Percentiles rank a stretch among this genome's conserved stretches.
phyloP scores from a whole-genome alignment of 768 basidiomycete genomes.

The Rhodotorula taiwanensis region DNA sequence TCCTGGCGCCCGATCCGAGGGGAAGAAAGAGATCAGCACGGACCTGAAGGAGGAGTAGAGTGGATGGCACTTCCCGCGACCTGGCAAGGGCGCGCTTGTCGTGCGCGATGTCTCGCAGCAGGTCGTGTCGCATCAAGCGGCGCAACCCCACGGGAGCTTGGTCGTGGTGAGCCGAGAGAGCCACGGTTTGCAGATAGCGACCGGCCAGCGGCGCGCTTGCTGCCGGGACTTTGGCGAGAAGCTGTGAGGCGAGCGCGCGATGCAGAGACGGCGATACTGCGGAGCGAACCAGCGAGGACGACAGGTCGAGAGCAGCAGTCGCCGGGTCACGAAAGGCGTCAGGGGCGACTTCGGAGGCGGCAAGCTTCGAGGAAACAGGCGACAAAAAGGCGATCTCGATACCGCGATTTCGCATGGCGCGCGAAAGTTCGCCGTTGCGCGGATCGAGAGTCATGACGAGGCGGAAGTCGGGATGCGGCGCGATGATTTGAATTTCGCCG shows the following conservation, averaged over 20 bases:
- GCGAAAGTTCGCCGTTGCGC: slow-evolving; percentile 81
- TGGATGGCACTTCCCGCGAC: slow-evolving; percentile 45
- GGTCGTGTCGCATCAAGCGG: slow-evolving; percentile 41
- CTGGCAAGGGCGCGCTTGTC: slow-evolving; percentile 37
- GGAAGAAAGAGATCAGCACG: slow-evolving; percentile 39
- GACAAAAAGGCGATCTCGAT: slow-evolving; percentile 64
- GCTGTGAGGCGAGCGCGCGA: slow-evolving; percentile 5
- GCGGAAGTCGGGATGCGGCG: slow-evolving; percentile 80
- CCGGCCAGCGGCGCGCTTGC: slow-evolving; percentile 15
- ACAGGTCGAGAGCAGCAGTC: neutral
- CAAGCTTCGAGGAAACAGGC: neutral
- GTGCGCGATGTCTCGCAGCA: slow-evolving; percentile 5
- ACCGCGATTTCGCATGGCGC: slow-evolving; percentile 97
- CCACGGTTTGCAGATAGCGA: slow-evolving; percentile 21
- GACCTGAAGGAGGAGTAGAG: slow-evolving; percentile 51
- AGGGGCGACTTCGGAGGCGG: neutral
- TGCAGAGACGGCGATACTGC: neutral
- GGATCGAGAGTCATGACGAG: slow-evolving; percentile 92
- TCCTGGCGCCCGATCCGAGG: slow-evolving; percentile 8
- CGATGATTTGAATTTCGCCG: slow-evolving; percentile 64
- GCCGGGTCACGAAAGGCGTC: slow-evolving; percentile 25
- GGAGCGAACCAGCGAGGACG: slow-evolving; percentile 1
- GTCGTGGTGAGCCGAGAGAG: neutral
- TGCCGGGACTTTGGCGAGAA: slow-evolving; percentile 14
- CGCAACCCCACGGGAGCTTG: slow-evolving; percentile 6